A percentile compares a stretch with the other conserved stretches of the same genome.
These are phyloP conservation scores for Selenicereus undatus DNA, from an alignment of 148 eudicot genomes.

Conservation along the genomic window DNA sequence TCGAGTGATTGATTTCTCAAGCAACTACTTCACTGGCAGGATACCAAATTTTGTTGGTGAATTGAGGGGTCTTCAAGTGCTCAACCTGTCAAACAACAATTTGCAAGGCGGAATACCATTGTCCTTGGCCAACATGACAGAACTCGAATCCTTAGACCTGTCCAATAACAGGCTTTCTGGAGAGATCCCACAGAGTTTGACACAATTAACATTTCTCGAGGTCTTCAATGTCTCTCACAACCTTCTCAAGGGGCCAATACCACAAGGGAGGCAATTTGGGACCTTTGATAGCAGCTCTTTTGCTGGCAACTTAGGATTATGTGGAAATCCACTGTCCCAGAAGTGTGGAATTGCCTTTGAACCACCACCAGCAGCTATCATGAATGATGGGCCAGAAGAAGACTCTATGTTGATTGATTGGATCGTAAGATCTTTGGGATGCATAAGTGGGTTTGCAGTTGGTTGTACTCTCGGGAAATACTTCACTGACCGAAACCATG, in stretches of 20 bases:
- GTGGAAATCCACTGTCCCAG: conserved; percentile 30
- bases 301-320: conserved; percentile 31
- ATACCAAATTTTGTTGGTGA: conserved; percentile 31
- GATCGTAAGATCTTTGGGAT: conserved; percentile 27
- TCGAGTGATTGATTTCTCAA: conserved; percentile 32
- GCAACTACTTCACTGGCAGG: conserved; percentile 34
- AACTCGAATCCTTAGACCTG: conserved; percentile 39
- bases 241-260: conserved; percentile 30
- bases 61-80: conserved; percentile 30
- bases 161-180: conserved; percentile 39
- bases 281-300: conserved; percentile 31
- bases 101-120: conserved; percentile 27
- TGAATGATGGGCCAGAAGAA: background rate
- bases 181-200: conserved; percentile 30
- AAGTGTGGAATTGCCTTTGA: conserved; percentile 2
- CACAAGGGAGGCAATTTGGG: conserved; percentile 28
- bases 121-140: conserved; percentile 15
- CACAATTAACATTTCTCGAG: conserved; percentile 24
- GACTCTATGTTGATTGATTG: conserved; percentile 20
- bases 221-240: conserved; percentile 37
- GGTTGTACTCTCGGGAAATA: conserved; percentile 28
- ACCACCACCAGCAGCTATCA: background rate
- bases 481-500: conserved; percentile 15
- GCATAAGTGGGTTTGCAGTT: conserved; percentile 23
- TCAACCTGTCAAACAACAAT: conserved; percentile 39